A percentile compares a stretch with the other conserved stretches of the same genome.
Evolutionary conservation across 495 filamentous ascomycete genomes (phyloP).

Genomic region (Aspergillus coremiiformis): DNA sequence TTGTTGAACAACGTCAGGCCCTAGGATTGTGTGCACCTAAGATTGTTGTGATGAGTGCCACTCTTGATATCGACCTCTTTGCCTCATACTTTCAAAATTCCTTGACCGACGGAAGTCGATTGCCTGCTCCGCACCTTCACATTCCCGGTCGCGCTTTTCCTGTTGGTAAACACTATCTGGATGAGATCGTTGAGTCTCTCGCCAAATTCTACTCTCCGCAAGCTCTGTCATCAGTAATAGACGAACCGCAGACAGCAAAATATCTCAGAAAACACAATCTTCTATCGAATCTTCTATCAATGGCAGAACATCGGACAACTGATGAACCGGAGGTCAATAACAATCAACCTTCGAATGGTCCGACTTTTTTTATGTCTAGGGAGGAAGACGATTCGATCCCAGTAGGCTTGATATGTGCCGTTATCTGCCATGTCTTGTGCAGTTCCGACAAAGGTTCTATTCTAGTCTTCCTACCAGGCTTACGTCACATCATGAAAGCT

Average conservation of each 20-base stretch:
- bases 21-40: constrained; percentile 37
- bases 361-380: neutral
- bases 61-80: constrained; percentile 49
- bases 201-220: constrained; percentile 12
- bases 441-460: constrained; percentile 46
- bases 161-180: constrained; percentile 46
- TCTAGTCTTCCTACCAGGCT: constrained; percentile 51
- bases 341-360: neutral
- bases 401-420: constrained; percentile 37
- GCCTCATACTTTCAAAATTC: constrained; percentile 43
- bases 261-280: constrained; percentile 9
- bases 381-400: constrained; percentile 44
- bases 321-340: neutral
- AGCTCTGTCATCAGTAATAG: constrained; percentile 17
- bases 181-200: constrained; percentile 40
- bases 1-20: constrained; percentile 27
- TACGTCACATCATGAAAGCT: constrained; percentile 41
- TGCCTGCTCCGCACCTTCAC: constrained; percentile 43
- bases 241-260: constrained; percentile 3
- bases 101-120: constrained; percentile 17
- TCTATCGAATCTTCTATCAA: neutral
- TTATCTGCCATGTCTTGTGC: constrained; percentile 44
- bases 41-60: constrained; percentile 55
- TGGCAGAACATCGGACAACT: neutral
- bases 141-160: constrained; percentile 52